These are phyloP conservation scores for Xylariales sp. DNA, from an alignment of 2,329 filamentous ascomycete genomes.

Conservation along the genomic window DNA sequence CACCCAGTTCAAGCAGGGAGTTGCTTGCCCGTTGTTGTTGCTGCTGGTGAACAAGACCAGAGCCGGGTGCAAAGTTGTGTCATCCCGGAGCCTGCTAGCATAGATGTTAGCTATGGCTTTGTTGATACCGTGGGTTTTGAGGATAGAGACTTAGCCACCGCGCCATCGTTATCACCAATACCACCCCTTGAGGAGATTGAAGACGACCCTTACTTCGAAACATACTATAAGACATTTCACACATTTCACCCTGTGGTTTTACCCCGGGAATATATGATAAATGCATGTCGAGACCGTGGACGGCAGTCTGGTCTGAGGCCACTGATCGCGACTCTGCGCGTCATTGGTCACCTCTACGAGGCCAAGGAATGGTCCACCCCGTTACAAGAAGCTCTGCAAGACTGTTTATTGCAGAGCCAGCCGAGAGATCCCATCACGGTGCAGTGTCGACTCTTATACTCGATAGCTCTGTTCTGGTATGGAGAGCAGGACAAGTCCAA, in stretches of 20 bases:
- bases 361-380: slow-evolving; percentile 5
- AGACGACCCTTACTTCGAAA: slow-evolving; percentile 20
- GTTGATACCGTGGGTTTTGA: background rate
- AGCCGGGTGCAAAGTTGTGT: too few relatives aligned
- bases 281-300: slow-evolving; percentile 4
- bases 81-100: too few relatives aligned
- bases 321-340: slow-evolving; percentile 22
- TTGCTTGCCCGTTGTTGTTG: background rate
- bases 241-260: slow-evolving; percentile 24
- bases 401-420: slow-evolving; percentile 2
- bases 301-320: slow-evolving; percentile 12
- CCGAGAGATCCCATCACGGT: slow-evolving; percentile 23
- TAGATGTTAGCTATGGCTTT: background rate
- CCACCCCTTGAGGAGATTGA: slow-evolving; percentile 8
- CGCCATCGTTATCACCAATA: background rate
- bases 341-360: slow-evolving; percentile 29
- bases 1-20: background rate
- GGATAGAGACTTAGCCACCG: background rate
- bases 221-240: slow-evolving; percentile 32
- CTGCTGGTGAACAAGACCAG: background rate
- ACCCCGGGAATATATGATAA: slow-evolving; percentile 14
- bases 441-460: slow-evolving; percentile 31
- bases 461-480: slow-evolving; percentile 30
- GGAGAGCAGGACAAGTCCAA: slow-evolving; percentile 19
- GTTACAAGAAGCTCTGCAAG: slow-evolving; percentile 6